Base-by-base conservation (phyloP, 2,329 filamentous ascomycete genomes). In the Neonectria coccinea region DNA sequence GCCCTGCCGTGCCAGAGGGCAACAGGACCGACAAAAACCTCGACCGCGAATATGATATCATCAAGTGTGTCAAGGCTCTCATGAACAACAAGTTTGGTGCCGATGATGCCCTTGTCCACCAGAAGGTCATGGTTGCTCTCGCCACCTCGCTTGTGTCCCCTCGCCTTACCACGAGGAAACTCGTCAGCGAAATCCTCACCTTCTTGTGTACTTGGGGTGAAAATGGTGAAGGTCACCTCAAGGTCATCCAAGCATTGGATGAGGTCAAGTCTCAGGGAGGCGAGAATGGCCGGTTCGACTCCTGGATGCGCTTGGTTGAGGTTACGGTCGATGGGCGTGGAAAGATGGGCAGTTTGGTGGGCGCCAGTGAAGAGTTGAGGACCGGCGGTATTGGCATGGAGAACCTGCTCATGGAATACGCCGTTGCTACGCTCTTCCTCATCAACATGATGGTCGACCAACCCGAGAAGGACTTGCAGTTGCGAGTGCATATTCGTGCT, bases 61-160 rank as follows among this genome's bases (percentile, higher is more conserved):
- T 97, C 77, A 99, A 99, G 82, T 98, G 96, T 82, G 81, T 99
- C 63, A 98, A 98, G 83, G 94, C 94, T 33, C 82, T 98, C 62
- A 97, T 98, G 92, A 99, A 99, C 88, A 99, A 97, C 87, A 97
- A 97, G 78, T 98, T 97, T 78, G 96, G 96, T 66, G 96, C 96
- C 66, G 96, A 99, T 77, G 94, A 99, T 85, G 96, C 96, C 18
- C 84, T 99, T 62, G 85, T 89, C 65, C 94, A 98, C 76, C 92
- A 96, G 76, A 93, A 95, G 76, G 92, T 98, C 67, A 91, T 97
- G 67, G 89, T 97, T 61, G 92, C 96, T 1, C 85, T 99, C 48
- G 92, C 91, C 54, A 94, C 89, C 22, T 97, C 93, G 39, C 84
- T 99, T 62, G 92, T 94, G 57, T 97, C 94, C 10, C 91, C 94